Evolutionary conservation across 202 grass and related monocot species (phyloP), one percentile per base, ranked within the genome.

Genomic region (Cymbopogon flexuosus): DNA sequence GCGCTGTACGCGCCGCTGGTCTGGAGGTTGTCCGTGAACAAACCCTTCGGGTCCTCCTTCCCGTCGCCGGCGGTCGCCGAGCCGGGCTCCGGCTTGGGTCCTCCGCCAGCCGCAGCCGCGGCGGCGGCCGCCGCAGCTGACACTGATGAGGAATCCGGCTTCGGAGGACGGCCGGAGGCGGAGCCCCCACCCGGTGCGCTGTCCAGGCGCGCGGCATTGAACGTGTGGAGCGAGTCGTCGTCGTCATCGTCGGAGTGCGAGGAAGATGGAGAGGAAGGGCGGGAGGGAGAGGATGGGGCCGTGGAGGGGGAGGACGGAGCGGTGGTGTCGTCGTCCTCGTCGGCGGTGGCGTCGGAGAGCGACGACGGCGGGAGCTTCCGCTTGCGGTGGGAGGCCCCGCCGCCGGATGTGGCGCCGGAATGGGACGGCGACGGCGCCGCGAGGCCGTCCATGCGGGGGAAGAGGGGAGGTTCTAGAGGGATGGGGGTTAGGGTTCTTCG

Each of bases 11-110:
- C 96, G 39, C 96, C 96, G 54, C 96, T 96, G 1, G 96, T 91
- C 85, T 99, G 96, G 83, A 99, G 91, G 66, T 93, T 99, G 54
- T 99, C 96, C 8, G 96, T 96, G 65, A 96, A 99, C 18, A 96
- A 78, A 12, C 90, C 91, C 84, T 99, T 99, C 18, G 87, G 27
- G 23, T 93, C 93, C 70, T 99, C 96, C 84, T 99, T 91, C 15
- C 90, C 90, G 81, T 96, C 79, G 73, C 90, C 52, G 36, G 84
- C 19, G 62, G 81, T 80, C 13, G 68, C 83, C 23, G 86, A 79
- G 39, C 77, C 72, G 4, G 72, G 46, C 15, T 92, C 93, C 3
- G 79, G 65, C 58, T 87, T 92, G 34, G 83, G 67, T 12, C 70
- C 85, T 27, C 56, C 29, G 1, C 70, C 78, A 0, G 68, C 70